A percentile compares a stretch with the other conserved stretches of the same genome.
Conservation (phyloP, 495 filamentous ascomycete species). For the Aspergillus coremiiformis region DNA sequence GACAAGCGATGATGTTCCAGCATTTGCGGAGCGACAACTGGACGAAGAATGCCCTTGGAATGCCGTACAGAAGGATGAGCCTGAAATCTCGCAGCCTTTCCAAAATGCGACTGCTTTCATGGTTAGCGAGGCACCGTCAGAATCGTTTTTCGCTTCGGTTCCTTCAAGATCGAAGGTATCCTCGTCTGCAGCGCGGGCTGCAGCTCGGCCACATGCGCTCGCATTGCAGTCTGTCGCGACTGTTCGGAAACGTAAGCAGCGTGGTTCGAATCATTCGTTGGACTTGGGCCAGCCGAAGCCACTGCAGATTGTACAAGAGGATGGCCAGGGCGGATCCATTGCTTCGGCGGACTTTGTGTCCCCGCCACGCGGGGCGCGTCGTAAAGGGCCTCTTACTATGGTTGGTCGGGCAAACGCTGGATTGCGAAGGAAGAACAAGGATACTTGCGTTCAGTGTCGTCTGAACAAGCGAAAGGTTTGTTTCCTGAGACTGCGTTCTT, state of each 20-base stretch:
- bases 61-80: slow-evolving; percentile 20
- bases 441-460: slow-evolving; percentile 43
- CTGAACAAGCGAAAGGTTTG: slow-evolving; percentile 44
- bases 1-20: slow-evolving; percentile 28
- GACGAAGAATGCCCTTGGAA: slow-evolving; percentile 33
- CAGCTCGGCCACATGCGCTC: slow-evolving; percentile 26
- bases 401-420: slow-evolving; percentile 41
- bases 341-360: slow-evolving; percentile 44
- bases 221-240: slow-evolving; percentile 32
- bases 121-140: slow-evolving; percentile 32
- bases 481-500: background rate
- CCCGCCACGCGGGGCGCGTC: slow-evolving; percentile 39
- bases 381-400: slow-evolving; percentile 41
- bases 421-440: slow-evolving; percentile 42
- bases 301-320: slow-evolving; percentile 43
- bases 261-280: slow-evolving; percentile 22
- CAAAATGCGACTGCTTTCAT: slow-evolving; percentile 33
- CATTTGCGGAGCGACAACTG: slow-evolving; percentile 27
- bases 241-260: slow-evolving; percentile 38
- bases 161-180: slow-evolving; percentile 24
- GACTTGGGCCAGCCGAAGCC: slow-evolving; percentile 30
- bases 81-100: slow-evolving; percentile 19
- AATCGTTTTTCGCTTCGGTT: slow-evolving; percentile 23
- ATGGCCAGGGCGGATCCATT: slow-evolving; percentile 41
- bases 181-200: slow-evolving; percentile 19